Evolutionary conservation across 129 eudicot species (phyloP).

Genomic region (Oenanthe sinensis): DNA sequence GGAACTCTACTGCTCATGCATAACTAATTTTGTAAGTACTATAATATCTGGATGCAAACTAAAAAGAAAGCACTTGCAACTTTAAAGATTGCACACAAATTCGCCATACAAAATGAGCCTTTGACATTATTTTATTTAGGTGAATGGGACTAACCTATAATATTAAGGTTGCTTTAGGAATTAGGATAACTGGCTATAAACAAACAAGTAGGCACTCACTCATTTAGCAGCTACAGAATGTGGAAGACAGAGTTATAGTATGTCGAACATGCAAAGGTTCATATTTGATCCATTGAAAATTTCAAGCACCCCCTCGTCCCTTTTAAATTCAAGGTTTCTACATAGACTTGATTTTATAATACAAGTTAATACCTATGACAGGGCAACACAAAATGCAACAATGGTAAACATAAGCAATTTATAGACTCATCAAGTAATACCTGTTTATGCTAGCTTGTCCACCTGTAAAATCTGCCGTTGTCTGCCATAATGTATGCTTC

Average conservation of each 20-base stretch:
- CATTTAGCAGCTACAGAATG: neutral
- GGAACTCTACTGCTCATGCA: neutral
- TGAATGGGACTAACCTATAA: neutral
- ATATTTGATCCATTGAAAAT: neutral
- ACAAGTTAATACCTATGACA: neutral
- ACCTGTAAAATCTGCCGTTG: conserved; percentile 78
- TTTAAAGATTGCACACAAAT: neutral
- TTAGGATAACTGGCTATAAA: neutral
- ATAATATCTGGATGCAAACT: neutral
- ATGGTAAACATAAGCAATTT: neutral
- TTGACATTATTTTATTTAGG: neutral
- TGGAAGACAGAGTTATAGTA: neutral
- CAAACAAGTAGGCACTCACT: neutral
- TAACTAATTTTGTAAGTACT: neutral
- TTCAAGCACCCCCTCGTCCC: neutral
- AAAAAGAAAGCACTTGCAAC: neutral
- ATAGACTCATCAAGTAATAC: conserved; percentile 16
- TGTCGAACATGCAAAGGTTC: neutral
- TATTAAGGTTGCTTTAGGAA: neutral
- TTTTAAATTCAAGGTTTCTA: neutral
- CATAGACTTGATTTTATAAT: neutral
- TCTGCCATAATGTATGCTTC: conserved; percentile 95
- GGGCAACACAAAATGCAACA: neutral
- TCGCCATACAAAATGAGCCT: neutral
- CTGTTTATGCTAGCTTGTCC: conserved; percentile 78